phyloP scores from a whole-genome alignment of 768 basidiomycete species.

The Phylloporus scabripes region DNA sequence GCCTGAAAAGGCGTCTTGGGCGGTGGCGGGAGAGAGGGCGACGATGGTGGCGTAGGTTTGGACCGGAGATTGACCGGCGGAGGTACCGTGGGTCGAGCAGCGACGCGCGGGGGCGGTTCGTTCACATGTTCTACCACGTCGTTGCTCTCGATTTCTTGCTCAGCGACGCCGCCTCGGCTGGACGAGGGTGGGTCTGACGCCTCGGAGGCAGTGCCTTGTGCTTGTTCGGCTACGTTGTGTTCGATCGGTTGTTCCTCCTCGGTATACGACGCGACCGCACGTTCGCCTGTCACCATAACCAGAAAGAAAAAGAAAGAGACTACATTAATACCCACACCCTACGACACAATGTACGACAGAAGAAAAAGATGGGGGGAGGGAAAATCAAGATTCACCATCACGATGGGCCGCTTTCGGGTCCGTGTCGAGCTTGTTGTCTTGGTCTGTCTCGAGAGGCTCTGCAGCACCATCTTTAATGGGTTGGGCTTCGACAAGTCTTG shows the following conservation, averaged over 20 bases:
- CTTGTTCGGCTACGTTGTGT: conserved; percentile 1
- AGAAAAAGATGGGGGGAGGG: background rate
- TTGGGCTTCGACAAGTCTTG: conserved; percentile 18
- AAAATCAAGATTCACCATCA: conserved; percentile 43
- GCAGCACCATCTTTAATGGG: conserved; percentile 12
- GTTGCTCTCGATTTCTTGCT: conserved; percentile 7
- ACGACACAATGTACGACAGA: conserved; percentile 22
- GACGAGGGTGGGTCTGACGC: background rate
- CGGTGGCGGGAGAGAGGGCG: conserved; percentile 16
- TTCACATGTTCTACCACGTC: conserved; percentile 18
- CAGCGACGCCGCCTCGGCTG: background rate
- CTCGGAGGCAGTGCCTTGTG: background rate
- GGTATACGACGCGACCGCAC: conserved; percentile 9
- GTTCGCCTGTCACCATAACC: conserved; percentile 22
- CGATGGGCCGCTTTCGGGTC: conserved; percentile 16
- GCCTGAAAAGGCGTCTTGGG: conserved; percentile 7
- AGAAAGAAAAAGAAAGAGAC: conserved; percentile 2
- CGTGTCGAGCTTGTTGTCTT: conserved; percentile 17
- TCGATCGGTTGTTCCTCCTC: conserved; percentile 4
- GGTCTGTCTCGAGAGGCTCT: conserved; percentile 11
- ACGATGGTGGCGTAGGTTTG: conserved; percentile 14
- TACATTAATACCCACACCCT: conserved; percentile 30
- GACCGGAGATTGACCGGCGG: conserved; percentile 29
- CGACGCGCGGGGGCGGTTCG: conserved; percentile 29
- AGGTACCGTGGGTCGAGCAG: conserved; percentile 26